Evolutionary conservation across 2,329 filamentous ascomycete genomes (phyloP), one percentile per base, ranked within the genome.

Genomic region (Trichoderma sp.): DNA sequence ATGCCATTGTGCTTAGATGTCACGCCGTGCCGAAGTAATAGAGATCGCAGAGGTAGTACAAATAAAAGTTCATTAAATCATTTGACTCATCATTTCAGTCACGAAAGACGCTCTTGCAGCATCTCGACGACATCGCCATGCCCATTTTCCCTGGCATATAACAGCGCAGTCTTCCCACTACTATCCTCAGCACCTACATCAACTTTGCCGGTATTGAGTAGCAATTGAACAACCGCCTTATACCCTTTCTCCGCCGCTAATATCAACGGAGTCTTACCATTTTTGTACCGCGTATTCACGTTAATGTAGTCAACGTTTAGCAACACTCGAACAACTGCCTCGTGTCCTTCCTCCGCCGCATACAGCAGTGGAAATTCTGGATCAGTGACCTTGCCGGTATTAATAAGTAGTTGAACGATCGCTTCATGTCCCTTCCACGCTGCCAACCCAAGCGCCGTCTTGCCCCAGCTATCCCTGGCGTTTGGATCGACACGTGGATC

Each of bases 251-350:
- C 1, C 7, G 39, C 39, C 8, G 39, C 39, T 5, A 16, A 43
- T 16, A 5, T 2, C 18, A 43, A 5, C 39, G 6, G 16, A 16
- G 16, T 5, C 18, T 18, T 16, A 18, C 39, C 39, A 1, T 32
- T 10, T 1, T 5, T 7, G 5, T 6, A 5, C 5, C 7, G 16
- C 6, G 3, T n/a, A 7, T 43, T n/a, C 7, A 8, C 1, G 5
- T 43, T 5, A 43, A 43, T 10, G 30, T 30, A 7, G 4, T 30
- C 30, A 30, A 7, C 30, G 5, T 7, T 8, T 1, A 30, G 30
- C 6, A 30, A 30, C 30, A 30, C 30, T 30, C 8, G 30, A 30
- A 30, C 30, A 30, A 30, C 30, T 30, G 30, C 30, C 30, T 30
- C 30, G 6, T 30, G 30, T 8, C 30, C 30, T 8, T 30, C 8